Percentiles rank a stretch among this genome's conserved stretches.
phyloP scores from a whole-genome alignment of 805 yeast species.

The Yamadazyma kitorensis region DNA sequence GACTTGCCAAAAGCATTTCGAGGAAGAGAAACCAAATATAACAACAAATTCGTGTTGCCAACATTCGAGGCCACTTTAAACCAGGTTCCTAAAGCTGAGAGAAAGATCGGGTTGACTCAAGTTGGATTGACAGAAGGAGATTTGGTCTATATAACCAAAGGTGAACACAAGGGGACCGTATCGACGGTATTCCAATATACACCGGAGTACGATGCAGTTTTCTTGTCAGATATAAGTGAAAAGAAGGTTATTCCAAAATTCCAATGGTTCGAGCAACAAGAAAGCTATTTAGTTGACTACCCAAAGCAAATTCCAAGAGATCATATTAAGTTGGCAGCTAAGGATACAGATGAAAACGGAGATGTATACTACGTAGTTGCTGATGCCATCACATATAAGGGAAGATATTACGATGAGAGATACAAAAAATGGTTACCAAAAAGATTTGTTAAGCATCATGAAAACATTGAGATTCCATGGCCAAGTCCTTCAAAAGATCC shows the following conservation, averaged over 20 bases:
- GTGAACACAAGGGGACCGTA: conserved; percentile 71
- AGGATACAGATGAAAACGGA: conserved; percentile 66
- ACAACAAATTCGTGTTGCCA: conserved; percentile 30
- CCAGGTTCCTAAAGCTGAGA: conserved; percentile 23
- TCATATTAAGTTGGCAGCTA: conserved; percentile 74
- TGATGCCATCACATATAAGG: conserved; percentile 64
- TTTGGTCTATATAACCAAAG: conserved; percentile 67
- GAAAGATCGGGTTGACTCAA: conserved; percentile 46
- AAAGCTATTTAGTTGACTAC: conserved; percentile 64
- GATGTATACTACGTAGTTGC: conserved; percentile 71
- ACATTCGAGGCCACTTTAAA: conserved; percentile 26
- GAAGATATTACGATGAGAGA: conserved; percentile 69
- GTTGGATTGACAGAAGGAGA: conserved; percentile 74
- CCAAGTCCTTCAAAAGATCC: conserved; percentile 61
- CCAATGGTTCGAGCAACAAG: conserved; percentile 71
- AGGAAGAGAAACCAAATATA: conserved; percentile 19
- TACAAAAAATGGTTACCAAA: conserved; percentile 72
- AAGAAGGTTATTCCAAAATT: conserved; percentile 66
- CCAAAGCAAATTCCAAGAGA: conserved; percentile 61
- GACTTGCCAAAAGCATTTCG: conserved; percentile 30
- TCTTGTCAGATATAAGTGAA: conserved; percentile 67
- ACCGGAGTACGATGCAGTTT: conserved; percentile 58
- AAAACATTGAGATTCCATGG: conserved; percentile 80
- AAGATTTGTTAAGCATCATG: conserved; percentile 71
- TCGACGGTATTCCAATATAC: conserved; percentile 63